Evolutionary conservation across 306 rosid genomes (phyloP), one percentile per base, ranked within the genome.

Genomic region (Pterocarpus macrocarpus): DNA sequence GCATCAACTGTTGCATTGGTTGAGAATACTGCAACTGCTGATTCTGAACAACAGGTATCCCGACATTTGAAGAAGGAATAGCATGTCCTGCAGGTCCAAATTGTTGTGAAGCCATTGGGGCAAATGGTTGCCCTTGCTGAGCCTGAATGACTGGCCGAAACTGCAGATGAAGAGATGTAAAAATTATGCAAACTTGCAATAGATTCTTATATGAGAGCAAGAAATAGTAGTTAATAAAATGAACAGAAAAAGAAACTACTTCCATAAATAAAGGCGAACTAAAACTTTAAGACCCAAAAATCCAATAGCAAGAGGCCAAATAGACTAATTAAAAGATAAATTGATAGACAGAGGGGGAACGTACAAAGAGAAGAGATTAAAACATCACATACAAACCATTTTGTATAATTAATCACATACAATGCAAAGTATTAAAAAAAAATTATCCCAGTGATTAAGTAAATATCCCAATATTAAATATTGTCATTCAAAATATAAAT

Each of bases 1-100:
- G 85, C 76, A 88, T 75, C 77, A 91, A 87, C 82, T 91, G 98
- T 83, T 87, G 97, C 96, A 91, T 87, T 53, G 90, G 88, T 87
- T 95, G 98, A 75, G 97, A 87, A 87, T 82, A 95, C 76, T 91
- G 98, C 82, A 87, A 76, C 34, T 88, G 96, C 87, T 90, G 98
- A 81, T 89, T 80, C 80, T 90, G 98, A 81, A 69, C 82, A 81
- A 79, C 77, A 67, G 94, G 87, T 90, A 90, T 87, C 82, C 94
- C 96, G 36, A 74, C 78, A 85, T 93, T 87, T 69, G 93, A 85
- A 50, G 94, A 85, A 56, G 93, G 86, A 64, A 85, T 88, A 64
- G 90, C 88, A 85, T 90, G 97, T 59, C 97, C 97, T 58, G 82
- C 85, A 45, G 80, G 92, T 78, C 89, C 95, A 82, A 87, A 95